These are phyloP conservation scores for Zygoascus meyerae DNA, from an alignment of 1,139 yeast genomes.

Conservation along the genomic window DNA sequence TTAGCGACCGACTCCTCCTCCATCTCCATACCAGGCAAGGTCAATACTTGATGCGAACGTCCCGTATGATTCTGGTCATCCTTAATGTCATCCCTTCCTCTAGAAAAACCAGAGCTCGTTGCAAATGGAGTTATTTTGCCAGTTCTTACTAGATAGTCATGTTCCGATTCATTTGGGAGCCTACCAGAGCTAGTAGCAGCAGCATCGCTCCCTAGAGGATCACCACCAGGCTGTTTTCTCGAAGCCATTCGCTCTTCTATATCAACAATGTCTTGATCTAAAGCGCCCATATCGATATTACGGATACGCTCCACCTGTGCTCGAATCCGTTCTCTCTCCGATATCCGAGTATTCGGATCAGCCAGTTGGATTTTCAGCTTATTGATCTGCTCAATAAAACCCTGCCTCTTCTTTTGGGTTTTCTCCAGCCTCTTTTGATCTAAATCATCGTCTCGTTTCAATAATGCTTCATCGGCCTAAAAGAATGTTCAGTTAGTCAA, in stretches of 20 bases:
- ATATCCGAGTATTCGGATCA: slow-evolving; percentile 56
- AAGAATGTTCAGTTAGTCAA: not conserved
- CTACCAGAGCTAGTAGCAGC: slow-evolving; percentile 27
- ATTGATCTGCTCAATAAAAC: slow-evolving; percentile 41
- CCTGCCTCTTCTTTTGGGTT: slow-evolving; percentile 40
- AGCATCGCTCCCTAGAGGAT: slow-evolving; percentile 4
- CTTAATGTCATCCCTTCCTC: slow-evolving; percentile 1
- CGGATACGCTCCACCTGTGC: slow-evolving; percentile 52
- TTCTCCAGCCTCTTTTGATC: slow-evolving; percentile 72
- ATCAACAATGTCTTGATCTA: slow-evolving; percentile 58
- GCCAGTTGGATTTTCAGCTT: slow-evolving; percentile 45
- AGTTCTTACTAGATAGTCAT: slow-evolving; percentile 75
- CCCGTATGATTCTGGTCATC: slow-evolving; percentile 1
- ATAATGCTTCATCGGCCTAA: slow-evolving; percentile 59
- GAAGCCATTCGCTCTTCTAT: slow-evolving; percentile 50
- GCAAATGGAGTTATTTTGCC: slow-evolving; percentile 97
- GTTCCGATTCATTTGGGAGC: slow-evolving; percentile 65
- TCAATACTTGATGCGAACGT: slow-evolving; percentile 40
- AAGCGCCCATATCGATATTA: slow-evolving; percentile 47
- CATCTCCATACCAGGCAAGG: slow-evolving; percentile 41
- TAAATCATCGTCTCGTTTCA: slow-evolving; percentile 59
- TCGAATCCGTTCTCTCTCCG: slow-evolving; percentile 52
- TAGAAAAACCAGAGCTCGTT: slow-evolving; percentile 48
- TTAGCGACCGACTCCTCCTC: slow-evolving; percentile 23
- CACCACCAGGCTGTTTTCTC: slow-evolving; percentile 20